phyloP scores from a whole-genome alignment of 1,284 basidiomycete species.

The Amylostereum areolatum region DNA sequence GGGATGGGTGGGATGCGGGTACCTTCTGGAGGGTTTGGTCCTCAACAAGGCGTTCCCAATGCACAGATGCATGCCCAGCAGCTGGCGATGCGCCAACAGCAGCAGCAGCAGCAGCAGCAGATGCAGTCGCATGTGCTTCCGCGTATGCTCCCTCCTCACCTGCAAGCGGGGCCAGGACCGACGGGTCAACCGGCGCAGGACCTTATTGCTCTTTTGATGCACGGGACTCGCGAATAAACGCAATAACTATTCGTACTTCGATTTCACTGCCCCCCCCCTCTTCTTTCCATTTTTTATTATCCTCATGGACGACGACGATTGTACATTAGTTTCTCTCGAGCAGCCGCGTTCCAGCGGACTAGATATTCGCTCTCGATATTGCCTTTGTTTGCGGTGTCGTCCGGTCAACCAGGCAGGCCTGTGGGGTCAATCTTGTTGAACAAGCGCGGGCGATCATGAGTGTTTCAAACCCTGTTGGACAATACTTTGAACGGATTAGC shows the following conservation, averaged over 20 bases:
- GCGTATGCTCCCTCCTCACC: constrained; percentile 29
- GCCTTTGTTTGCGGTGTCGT: no score
- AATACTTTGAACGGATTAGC: no score
- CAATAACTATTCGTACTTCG: background rate
- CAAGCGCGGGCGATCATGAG: no score
- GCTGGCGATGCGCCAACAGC: constrained; percentile 37
- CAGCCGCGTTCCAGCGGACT: no score
- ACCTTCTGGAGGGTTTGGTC: constrained; percentile 41
- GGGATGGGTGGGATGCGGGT: constrained; percentile 28
- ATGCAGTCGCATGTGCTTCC: constrained; percentile 50
- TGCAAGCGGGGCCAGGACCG: constrained; percentile 33
- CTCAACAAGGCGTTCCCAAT: constrained; percentile 40
- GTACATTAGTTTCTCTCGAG: no score
- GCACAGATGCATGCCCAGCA: constrained; percentile 30
- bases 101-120: constrained; percentile 33
- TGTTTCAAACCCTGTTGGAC: no score
- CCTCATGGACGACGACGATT: no score
- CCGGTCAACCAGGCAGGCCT: no score
- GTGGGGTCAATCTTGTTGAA: no score
- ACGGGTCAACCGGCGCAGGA: constrained; percentile 59
- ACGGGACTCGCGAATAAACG: constrained; percentile 55
- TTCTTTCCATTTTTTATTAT: background rate
- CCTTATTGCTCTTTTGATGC: constrained; percentile 76
- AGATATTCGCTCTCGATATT: no score
- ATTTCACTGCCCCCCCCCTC: background rate